A percentile compares a stretch with the other conserved stretches of the same genome.
These are phyloP conservation scores for Vigna mungo DNA, from an alignment of 306 rosid species.

Conservation along the genomic window DNA sequence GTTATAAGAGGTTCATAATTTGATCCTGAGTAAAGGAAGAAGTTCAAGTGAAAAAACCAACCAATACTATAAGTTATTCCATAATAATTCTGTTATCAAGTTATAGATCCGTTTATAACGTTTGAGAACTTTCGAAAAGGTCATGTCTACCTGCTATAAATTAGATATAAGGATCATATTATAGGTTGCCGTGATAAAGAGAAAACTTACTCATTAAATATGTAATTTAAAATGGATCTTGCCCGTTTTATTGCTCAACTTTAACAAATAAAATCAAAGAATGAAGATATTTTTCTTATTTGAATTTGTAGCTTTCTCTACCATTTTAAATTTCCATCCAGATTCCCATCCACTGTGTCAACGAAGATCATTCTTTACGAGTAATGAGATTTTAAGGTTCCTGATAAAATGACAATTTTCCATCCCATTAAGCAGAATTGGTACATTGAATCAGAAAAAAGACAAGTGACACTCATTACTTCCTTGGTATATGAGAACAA, in stretches of 20 bases:
- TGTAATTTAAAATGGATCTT: conserved; percentile 8
- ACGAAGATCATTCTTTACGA: not conserved
- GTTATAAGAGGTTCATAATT: not conserved
- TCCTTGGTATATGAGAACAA: conserved; percentile 1
- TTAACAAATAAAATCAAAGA: not conserved
- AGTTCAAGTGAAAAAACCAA: not conserved
- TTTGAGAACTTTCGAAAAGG: conserved; percentile 13
- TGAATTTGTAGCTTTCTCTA: not conserved
- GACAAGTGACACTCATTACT: not conserved
- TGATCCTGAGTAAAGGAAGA: not conserved
- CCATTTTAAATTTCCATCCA: not conserved
- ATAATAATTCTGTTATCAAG: conserved; percentile 12
- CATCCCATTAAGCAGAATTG: conserved; percentile 12
- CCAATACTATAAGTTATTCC: not conserved
- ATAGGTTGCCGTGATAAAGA: conserved; percentile 4
- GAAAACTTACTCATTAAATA: conserved; percentile 1
- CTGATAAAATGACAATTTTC: not conserved
- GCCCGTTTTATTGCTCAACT: conserved; percentile 6
- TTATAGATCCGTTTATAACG: conserved; percentile 1
- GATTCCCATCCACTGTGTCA: not conserved
- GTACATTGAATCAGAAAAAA: not conserved
- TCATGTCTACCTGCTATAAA: not conserved
- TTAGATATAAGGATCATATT: conserved; percentile 14
- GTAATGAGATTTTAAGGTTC: not conserved
- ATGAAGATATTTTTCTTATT: not conserved